These are phyloP conservation scores for Pezicula neosporulosa DNA, from an alignment of 2,329 filamentous ascomycete species.

Conservation along the genomic window DNA sequence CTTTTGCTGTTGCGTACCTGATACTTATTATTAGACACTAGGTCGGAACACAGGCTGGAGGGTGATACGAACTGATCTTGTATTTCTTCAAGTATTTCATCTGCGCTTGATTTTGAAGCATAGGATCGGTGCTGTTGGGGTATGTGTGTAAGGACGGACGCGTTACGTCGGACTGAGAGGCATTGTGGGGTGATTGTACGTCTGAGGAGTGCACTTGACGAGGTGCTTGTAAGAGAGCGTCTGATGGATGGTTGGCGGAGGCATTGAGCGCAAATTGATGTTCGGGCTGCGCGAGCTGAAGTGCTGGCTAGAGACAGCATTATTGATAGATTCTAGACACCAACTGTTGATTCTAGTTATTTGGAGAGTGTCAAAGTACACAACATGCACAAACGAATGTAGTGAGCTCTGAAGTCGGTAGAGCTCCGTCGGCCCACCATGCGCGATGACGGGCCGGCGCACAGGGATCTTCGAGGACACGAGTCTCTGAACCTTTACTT, in stretches of 20 bases:
- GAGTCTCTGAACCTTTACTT: not conserved
- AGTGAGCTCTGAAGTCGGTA: too few relatives aligned
- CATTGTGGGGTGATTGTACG: not conserved
- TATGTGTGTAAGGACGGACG: not conserved
- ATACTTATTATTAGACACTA: not conserved
- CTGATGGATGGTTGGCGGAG: constrained; percentile 1
- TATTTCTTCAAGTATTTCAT: constrained; percentile 20
- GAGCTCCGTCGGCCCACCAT: too few relatives aligned
- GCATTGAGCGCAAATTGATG: constrained; percentile 10
- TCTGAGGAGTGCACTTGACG: not conserved
- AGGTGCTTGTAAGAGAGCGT: constrained; percentile 1
- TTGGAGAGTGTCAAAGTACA: not conserved
- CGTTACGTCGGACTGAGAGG: not conserved
- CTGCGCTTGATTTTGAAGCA: constrained; percentile 14
- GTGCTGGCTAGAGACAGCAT: constrained; percentile 17
- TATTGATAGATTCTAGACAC: not conserved
- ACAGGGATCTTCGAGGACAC: too few relatives aligned
- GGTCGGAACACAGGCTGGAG: not conserved
- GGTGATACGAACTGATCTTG: constrained; percentile 18
- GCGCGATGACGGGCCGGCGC: too few relatives aligned
- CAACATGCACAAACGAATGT: too few relatives aligned
- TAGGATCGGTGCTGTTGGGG: constrained; percentile 4
- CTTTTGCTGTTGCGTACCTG: constrained; percentile 37
- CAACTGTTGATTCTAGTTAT: not conserved
- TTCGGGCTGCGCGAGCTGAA: constrained; percentile 8